These are phyloP conservation scores for Lanmaoa rubissima DNA, from an alignment of 768 basidiomycete species.

Conservation along the genomic window DNA sequence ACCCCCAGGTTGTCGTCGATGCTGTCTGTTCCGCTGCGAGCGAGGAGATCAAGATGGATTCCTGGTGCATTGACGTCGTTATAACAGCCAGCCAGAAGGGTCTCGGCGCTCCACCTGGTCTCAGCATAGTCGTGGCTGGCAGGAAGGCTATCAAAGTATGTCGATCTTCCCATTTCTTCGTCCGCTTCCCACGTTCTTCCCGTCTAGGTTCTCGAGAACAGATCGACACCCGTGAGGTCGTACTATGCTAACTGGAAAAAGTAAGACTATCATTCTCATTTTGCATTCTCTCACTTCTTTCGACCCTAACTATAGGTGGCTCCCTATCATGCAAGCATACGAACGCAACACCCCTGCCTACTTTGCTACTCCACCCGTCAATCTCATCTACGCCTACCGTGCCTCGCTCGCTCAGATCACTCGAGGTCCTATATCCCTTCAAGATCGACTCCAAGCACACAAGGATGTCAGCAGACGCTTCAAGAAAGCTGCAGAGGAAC, in stretches of 20 bases:
- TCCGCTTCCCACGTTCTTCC: background rate
- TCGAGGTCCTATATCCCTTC: constrained; percentile 57
- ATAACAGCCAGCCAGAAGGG: constrained; percentile 89
- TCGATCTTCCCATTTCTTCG: background rate
- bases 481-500: constrained; percentile 58
- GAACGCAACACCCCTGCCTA: constrained; percentile 79
- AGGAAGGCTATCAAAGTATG: constrained; percentile 69
- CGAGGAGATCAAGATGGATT: constrained; percentile 93
- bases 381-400: constrained; percentile 89
- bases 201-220: constrained; percentile 13
- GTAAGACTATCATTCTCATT: constrained; percentile 34
- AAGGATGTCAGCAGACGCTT: constrained; percentile 63
- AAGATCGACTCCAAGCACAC: constrained; percentile 78
- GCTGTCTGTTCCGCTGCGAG: constrained; percentile 96
- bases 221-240: constrained; percentile 53
- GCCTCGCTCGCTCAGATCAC: constrained; percentile 77
- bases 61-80: constrained; percentile 90
- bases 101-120: constrained; percentile 88
- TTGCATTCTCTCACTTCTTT: background rate
- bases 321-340: constrained; percentile 93
- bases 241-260: constrained; percentile 94
- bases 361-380: constrained; percentile 95
- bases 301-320: constrained; percentile 52
- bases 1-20: constrained; percentile 70
- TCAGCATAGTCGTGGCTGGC: constrained; percentile 83